These are phyloP conservation scores for Colletotrichum horii DNA, from an alignment of 2,329 filamentous ascomycete species.

Conservation along the genomic window DNA sequence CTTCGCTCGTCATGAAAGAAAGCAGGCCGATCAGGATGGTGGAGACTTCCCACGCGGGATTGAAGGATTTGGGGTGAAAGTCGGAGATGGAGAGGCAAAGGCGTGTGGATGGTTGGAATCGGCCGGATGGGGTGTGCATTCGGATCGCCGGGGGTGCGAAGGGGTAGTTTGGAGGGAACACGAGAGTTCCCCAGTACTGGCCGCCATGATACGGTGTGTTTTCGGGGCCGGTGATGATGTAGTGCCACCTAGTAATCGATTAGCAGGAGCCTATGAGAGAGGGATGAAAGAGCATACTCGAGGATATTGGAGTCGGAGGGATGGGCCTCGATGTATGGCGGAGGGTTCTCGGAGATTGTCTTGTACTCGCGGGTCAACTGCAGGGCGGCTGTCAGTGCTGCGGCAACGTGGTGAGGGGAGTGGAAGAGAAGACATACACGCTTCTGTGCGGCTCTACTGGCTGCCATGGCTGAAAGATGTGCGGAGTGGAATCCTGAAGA, in stretches of 20 bases:
- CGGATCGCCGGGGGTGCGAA: slow-evolving; percentile 97
- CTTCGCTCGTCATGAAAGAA: slow-evolving; percentile 98
- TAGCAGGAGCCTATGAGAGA: neutral
- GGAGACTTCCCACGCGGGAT: slow-evolving; percentile 96
- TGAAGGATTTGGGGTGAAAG: slow-evolving; percentile 98
- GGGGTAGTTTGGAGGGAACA: slow-evolving; percentile 95
- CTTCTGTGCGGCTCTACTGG: slow-evolving; percentile 75
- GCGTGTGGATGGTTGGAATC: slow-evolving; percentile 90
- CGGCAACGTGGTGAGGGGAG: neutral
- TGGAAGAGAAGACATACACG: slow-evolving; percentile 53
- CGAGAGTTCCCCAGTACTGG: slow-evolving; percentile 97
- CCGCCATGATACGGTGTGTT: slow-evolving; percentile 92
- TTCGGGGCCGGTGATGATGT: slow-evolving; percentile 92
- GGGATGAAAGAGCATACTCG: slow-evolving; percentile 60
- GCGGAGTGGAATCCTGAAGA: neutral
- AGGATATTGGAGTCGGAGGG: slow-evolving; percentile 91
- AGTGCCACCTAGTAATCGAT: slow-evolving; percentile 75
- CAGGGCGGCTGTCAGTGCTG: slow-evolving; percentile 25
- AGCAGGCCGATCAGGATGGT: slow-evolving; percentile 94
- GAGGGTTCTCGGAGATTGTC: slow-evolving; percentile 73
- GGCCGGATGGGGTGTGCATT: slow-evolving; percentile 97
- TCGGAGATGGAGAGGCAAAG: slow-evolving; percentile 96
- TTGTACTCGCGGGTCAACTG: slow-evolving; percentile 69
- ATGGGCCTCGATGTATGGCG: slow-evolving; percentile 87
- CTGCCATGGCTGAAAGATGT: slow-evolving; percentile 55